Percentiles rank a stretch among this genome's conserved stretches.
Evolutionary conservation across 306 rosid genomes (phyloP).

Genomic region (Acacia confusa): DNA sequence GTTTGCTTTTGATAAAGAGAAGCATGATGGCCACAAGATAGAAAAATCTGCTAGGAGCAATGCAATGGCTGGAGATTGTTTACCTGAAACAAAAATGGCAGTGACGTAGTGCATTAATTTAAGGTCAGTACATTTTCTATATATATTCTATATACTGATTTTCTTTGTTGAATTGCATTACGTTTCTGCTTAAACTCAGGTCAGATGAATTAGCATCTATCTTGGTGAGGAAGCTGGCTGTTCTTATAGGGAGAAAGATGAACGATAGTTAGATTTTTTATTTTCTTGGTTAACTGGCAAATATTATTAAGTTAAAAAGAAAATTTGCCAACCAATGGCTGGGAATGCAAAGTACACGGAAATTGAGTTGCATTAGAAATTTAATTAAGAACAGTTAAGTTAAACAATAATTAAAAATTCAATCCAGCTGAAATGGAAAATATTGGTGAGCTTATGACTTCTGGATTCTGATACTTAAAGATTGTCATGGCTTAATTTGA

Average conservation of each 20-base stretch:
- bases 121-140: slow-evolving; percentile 42
- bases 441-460: not conserved
- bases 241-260: slow-evolving; percentile 24
- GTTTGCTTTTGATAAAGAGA: slow-evolving; percentile 71
- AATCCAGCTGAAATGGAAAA: slow-evolving; percentile 6
- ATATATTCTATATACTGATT: slow-evolving; percentile 16
- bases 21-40: slow-evolving; percentile 40
- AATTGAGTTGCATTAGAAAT: not conserved
- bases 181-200: slow-evolving; percentile 19
- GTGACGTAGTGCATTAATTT: slow-evolving; percentile 53
- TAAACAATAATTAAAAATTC: slow-evolving; percentile 19
- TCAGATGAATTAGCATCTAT: not conserved
- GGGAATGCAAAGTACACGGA: not conserved
- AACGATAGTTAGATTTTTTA: slow-evolving; percentile 8
- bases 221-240: not conserved
- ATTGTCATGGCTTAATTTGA: not conserved
- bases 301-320: not conserved
- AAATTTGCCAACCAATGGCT: not conserved
- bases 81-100: slow-evolving; percentile 52
- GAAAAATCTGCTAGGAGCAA: slow-evolving; percentile 47
- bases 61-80: slow-evolving; percentile 46
- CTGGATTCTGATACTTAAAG: not conserved
- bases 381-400: not conserved
- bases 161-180: slow-evolving; percentile 6
- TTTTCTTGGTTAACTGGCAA: not conserved